phyloP scores from a whole-genome alignment of 176 grass and related monocot species.

The Carex kokanica region DNA sequence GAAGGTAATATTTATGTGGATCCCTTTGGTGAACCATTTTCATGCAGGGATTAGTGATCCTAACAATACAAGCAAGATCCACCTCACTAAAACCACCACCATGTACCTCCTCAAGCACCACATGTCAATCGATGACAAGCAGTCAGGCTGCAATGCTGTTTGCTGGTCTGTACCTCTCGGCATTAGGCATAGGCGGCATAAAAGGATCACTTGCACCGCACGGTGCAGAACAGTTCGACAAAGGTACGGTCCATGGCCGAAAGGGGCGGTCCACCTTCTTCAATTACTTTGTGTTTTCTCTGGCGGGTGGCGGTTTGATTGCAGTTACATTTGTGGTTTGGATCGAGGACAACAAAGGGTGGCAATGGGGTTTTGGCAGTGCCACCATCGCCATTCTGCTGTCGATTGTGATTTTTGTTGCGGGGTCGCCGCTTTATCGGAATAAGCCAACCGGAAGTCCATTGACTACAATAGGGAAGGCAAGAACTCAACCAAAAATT shows the following conservation, averaged over 20 bases:
- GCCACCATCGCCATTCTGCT: constrained; percentile 30
- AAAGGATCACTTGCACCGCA: constrained; percentile 62
- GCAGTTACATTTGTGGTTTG: constrained; percentile 64
- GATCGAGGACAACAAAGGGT: constrained; percentile 40
- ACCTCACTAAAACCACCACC: constrained; percentile 24
- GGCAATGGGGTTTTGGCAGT: constrained; percentile 46
- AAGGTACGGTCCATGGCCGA: constrained; percentile 42
- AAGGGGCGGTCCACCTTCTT: constrained; percentile 69
- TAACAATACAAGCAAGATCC: constrained; percentile 57
- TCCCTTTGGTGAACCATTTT: too few relatives aligned
- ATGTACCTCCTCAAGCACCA: constrained; percentile 15
- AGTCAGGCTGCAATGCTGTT: constrained; percentile 39
- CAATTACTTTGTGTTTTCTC: constrained; percentile 71
- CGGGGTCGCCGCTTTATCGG: constrained; percentile 48
- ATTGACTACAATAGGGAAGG: constrained; percentile 47
- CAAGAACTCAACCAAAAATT: neutral
- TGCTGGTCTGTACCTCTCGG: constrained; percentile 46
- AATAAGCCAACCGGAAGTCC: constrained; percentile 43
- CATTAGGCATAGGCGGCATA: constrained; percentile 58
- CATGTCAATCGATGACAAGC: constrained; percentile 31
- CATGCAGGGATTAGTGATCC: constrained; percentile 52
- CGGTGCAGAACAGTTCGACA: constrained; percentile 74
- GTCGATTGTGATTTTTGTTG: constrained; percentile 44
- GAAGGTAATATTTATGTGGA: neutral
- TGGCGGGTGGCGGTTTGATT: constrained; percentile 39